These are phyloP conservation scores for Chaetothyriales sp. DNA, from an alignment of 2,329 filamentous ascomycete species.

Conservation along the genomic window DNA sequence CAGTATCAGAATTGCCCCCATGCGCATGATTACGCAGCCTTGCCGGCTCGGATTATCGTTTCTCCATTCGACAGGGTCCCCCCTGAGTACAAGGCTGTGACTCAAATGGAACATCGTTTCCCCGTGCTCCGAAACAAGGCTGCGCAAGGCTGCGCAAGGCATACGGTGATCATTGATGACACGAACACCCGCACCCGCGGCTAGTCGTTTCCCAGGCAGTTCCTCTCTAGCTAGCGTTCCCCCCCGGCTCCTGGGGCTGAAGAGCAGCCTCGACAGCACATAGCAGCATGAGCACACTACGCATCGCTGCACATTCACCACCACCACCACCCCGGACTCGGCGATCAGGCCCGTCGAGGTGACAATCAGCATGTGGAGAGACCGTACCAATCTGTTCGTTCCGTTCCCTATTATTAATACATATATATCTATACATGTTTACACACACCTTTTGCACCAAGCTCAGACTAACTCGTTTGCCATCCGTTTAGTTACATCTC, in stretches of 20 bases:
- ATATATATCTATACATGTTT: not conserved
- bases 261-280: not conserved
- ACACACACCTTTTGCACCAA: not conserved
- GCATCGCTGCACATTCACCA: not conserved
- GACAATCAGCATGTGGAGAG: constrained; percentile 73
- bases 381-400: constrained; percentile 89
- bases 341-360: not conserved
- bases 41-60: constrained; percentile 2
- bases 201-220: not conserved
- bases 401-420: constrained; percentile 2
- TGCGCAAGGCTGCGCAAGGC: no score
- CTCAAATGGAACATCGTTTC: no score
- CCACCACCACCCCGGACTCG: not conserved
- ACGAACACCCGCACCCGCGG: no score
- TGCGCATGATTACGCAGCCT: not conserved
- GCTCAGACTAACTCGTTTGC: constrained; percentile 20
- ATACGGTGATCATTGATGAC: not conserved
- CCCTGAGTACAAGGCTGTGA: not conserved
- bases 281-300: not conserved
- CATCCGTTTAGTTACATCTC: constrained; percentile 74
- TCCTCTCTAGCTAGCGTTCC: no score
- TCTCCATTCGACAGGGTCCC: constrained; percentile 1
- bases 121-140: no score
- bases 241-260: no score
- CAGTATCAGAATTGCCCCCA: no score